Base-by-base conservation (phyloP, 495 filamentous ascomycete species). In the Mycothermus thermophilus region DNA sequence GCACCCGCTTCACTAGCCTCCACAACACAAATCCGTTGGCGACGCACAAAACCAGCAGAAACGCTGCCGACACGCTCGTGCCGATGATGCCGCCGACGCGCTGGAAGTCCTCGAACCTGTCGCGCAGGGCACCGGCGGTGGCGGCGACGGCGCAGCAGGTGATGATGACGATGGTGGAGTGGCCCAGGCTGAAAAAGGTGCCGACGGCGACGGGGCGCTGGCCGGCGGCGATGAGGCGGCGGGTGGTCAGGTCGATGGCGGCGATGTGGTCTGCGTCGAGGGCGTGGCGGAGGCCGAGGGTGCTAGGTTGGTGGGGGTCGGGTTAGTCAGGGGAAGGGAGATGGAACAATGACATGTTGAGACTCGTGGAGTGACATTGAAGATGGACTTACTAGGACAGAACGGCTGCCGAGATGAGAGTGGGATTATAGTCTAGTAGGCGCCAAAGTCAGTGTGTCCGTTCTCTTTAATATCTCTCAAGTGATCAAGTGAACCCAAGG, bases 181-280 rank as follows among this genome's bases (percentile, higher is more conserved):
- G 90, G 0, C 88, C 88, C 0, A 96, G 72, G 8, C 79, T 85
- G 64, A 96, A 95, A 44, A 84, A 96, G n/a, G 79, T 93, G 26
- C 88, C 88, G 5, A 95, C 86, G 1, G 87, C 80, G n/a, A 88
- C 86, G 6, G 88, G 85, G 6, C 72, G 72, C 51, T 86, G 81
- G 11, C 85, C 85, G 0, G 80, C 71, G 14, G 88, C 88, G 28
- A 95, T 71, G n/a, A 96, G 69, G 8, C 87, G 72, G 17, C 90
- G 71, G 4, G 88, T 96, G 80, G 90, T 93, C 10, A 96, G 67
- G 60, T 96, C 90, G 44, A 96, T 96, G 33, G 86, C 88, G 32
- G 80, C 77, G 57, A 97, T 95, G 59, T 97, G 90, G 57, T 97
- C 88, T 11, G 90, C 90, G 52, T 95, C 90, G 31, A 95, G 75